Evolutionary conservation across 1,284 basidiomycete species (phyloP), one percentile per base, ranked within the genome.

Genomic region (Irpex sp.): DNA sequence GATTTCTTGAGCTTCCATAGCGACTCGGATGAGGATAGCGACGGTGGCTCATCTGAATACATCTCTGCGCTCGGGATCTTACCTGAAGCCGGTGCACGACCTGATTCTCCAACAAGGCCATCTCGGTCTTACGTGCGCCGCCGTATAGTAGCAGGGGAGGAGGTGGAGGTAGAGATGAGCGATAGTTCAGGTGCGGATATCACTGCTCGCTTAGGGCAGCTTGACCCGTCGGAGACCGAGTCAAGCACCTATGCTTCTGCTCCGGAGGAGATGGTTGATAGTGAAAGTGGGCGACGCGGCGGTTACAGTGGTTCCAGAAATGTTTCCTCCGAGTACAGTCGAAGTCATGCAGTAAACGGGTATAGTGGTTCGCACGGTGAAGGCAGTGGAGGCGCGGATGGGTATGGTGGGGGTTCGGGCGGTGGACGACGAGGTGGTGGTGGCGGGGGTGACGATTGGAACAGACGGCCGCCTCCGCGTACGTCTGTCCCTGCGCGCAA

Each of bases 351-450:
- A 7, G 39, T 49, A 36, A 45, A 58, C 21, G 67, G 70, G 3
- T 70, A 39, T 35, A 4, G 69, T 53, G 73, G 75, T 9, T 72
- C 71, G 21, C 73, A 28, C 18, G 23, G 74, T 28, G 36, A 48
- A 19, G 57, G 64, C 42, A 47, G 61, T 36, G 51, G 66, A 1
- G 62, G 62, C 21, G 39, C 39, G 39, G 39, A 45, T 45, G 66
- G 3, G 67, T 7, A 65, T 42, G 68, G 67, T 35, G 69, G 66
- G 16, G 67, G 60, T 5, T 61, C 62, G 2, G 68, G 68, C 35
- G 64, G 64, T 28, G 66, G 66, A 3, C 60, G 68, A 2, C 58
- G n/a, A n/a, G n/a, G 75, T 47, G 78, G 76, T n/a, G 77, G 75
- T 47, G 78, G 76, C 49, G 74, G 75, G 3, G 68, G 73, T 7